Evolutionary conservation across 805 yeast species (phyloP).

Genomic region (Isabelozyma pseudorhagii): DNA sequence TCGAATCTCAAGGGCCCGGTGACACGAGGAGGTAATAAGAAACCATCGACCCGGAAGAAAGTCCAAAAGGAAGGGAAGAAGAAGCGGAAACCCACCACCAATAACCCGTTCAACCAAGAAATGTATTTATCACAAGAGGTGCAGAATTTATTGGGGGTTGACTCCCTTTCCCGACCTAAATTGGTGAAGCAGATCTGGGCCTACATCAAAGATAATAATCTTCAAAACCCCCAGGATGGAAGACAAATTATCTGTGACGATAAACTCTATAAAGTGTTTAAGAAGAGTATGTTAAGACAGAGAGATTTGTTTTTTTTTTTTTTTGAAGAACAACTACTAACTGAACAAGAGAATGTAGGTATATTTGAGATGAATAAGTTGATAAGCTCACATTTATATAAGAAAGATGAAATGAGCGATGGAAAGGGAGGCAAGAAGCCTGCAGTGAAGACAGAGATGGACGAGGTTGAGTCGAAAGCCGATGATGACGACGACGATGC

Average conservation of each 20-base stretch:
- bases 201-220: constrained; percentile 56
- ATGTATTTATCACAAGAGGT: constrained; percentile 50
- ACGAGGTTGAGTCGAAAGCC: constrained; percentile 5
- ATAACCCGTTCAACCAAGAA: constrained; percentile 41
- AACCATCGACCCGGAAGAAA: constrained; percentile 6
- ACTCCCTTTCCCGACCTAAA: constrained; percentile 59
- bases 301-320: background rate
- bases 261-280: constrained; percentile 54
- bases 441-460: constrained; percentile 1
- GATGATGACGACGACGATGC: constrained; percentile 2
- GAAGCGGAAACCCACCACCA: constrained; percentile 16
- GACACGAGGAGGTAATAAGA: constrained; percentile 10
- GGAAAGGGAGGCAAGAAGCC: constrained; percentile 1
- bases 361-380: constrained; percentile 60
- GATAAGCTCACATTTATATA: constrained; percentile 48
- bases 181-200: constrained; percentile 70
- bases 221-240: constrained; percentile 67
- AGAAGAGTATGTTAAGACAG: constrained; percentile 37
- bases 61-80: constrained; percentile 11
- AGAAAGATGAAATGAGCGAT: constrained; percentile 22
- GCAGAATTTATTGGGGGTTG: constrained; percentile 41
- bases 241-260: constrained; percentile 66
- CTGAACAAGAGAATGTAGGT: constrained; percentile 34
- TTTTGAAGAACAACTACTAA: constrained; percentile 4
- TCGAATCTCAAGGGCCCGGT: constrained; percentile 17